Evolutionary conservation across 805 yeast species (phyloP).

Genomic region (Pichia cabralensis): DNA sequence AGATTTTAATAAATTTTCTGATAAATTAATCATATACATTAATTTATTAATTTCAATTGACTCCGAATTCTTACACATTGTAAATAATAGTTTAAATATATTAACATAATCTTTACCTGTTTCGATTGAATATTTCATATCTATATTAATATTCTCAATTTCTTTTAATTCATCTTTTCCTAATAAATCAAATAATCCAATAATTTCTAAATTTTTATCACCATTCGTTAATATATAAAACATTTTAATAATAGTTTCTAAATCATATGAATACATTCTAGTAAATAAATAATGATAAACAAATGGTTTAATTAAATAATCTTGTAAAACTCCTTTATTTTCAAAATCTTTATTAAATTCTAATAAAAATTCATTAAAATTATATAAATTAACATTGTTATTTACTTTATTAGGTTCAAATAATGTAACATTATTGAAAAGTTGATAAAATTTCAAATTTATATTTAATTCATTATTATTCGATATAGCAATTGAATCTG

Average conservation of each 20-base stretch:
- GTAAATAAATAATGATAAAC: slow-evolving; percentile 3
- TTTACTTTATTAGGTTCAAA: background rate
- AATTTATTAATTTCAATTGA: slow-evolving; percentile 3
- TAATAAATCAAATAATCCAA: slow-evolving; percentile 9
- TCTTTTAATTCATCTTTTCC: background rate
- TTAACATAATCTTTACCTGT: no score
- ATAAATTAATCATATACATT: slow-evolving; percentile 3
- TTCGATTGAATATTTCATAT: no score
- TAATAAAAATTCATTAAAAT: background rate
- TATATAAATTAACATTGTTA: background rate
- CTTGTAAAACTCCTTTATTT: no score
- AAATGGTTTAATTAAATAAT: background rate
- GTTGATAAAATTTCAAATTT: background rate
- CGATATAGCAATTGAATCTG: slow-evolving; percentile 1
- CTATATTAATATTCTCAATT: no score
- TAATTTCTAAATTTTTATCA: background rate
- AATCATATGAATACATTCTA: slow-evolving; percentile 1
- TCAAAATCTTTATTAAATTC: background rate
- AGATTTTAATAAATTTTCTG: slow-evolving; percentile 5
- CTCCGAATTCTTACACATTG: slow-evolving; percentile 1
- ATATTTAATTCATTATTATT: background rate
- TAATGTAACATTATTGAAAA: background rate
- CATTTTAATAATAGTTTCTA: background rate
- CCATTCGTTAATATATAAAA: slow-evolving; percentile 2
- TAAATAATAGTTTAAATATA: slow-evolving; percentile 7